A percentile compares a stretch with the other conserved stretches of the same genome.
Evolutionary conservation across 2,329 filamentous ascomycete genomes (phyloP).

Genomic region (Aphanocladium album): DNA sequence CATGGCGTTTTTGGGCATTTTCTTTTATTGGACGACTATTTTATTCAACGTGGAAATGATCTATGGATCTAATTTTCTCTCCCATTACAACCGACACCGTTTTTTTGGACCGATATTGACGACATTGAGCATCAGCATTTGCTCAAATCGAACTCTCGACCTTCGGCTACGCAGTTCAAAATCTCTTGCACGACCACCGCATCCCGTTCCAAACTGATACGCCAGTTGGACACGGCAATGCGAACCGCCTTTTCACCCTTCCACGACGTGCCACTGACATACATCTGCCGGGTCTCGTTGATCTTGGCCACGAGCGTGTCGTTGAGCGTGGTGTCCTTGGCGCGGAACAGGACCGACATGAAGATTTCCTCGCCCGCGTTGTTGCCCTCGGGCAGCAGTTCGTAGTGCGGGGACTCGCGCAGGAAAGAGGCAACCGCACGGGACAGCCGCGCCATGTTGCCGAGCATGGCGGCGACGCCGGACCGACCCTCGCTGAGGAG

Average conservation of each 20-base stretch:
- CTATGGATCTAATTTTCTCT: background rate
- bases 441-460: conserved; percentile 66
- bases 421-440: conserved; percentile 63
- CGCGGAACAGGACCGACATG: conserved; percentile 69
- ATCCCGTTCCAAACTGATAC: conserved; percentile 64
- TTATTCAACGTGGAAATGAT: background rate
- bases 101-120: too few relatives aligned
- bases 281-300: conserved; percentile 69
- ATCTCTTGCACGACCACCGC: conserved; percentile 59
- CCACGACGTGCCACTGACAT: conserved; percentile 80
- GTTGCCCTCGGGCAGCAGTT: conserved; percentile 51
- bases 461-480: conserved; percentile 66
- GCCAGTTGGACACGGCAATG: conserved; percentile 86
- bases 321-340: conserved; percentile 60
- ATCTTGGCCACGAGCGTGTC: conserved; percentile 62
- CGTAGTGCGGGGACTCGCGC: conserved; percentile 55
- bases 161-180: conserved; percentile 45
- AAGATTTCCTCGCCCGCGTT: conserved; percentile 41
- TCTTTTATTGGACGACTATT: background rate
- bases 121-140: background rate
- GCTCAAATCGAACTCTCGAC: conserved; percentile 24
- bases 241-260: conserved; percentile 66
- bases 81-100: background rate
- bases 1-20: conserved; percentile 4
- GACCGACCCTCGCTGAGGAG: conserved; percentile 66